These are phyloP conservation scores for Fusarium palustre DNA, from an alignment of 2,329 filamentous ascomycete genomes.

Conservation along the genomic window DNA sequence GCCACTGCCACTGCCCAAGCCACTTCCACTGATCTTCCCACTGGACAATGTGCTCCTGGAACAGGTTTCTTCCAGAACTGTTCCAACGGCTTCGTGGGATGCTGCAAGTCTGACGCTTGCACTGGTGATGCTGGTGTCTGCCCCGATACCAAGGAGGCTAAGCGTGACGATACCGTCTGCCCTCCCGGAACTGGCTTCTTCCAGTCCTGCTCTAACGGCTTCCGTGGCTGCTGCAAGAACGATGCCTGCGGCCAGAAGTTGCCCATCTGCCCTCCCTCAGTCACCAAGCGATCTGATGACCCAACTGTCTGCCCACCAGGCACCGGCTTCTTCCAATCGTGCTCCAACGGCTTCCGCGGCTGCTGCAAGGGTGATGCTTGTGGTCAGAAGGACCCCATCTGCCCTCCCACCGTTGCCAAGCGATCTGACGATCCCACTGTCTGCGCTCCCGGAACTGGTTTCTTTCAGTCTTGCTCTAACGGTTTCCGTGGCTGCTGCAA, in stretches of 20 bases:
- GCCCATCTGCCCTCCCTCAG: neutral
- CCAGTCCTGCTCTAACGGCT: conserved; percentile 28
- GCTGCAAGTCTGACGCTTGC: conserved; percentile 29
- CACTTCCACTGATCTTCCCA: neutral
- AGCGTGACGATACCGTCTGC: neutral
- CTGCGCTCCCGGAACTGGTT: neutral
- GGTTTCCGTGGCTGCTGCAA: conserved; percentile 24
- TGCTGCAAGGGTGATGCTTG: conserved; percentile 28
- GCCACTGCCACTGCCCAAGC: neutral
- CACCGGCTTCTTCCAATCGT: conserved; percentile 20
- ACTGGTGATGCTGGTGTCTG: conserved; percentile 15
- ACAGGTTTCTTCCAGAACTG: conserved; percentile 23
- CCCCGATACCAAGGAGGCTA: conserved; percentile 1
- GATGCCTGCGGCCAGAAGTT: conserved; percentile 15
- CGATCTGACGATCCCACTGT: neutral
- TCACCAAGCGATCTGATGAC: conserved; percentile 7
- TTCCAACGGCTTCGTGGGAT: conserved; percentile 24
- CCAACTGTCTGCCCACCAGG: conserved; percentile 16
- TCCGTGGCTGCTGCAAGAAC: conserved; percentile 31
- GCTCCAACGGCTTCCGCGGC: conserved; percentile 28
- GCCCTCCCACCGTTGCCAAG: neutral
- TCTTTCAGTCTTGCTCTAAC: conserved; percentile 19
- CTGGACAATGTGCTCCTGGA: conserved; percentile 9
- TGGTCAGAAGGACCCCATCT: neutral
- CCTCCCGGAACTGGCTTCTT: conserved; percentile 22